Base-by-base conservation (phyloP, 257 asterid genomes). In the Penstemon newberryi region DNA sequence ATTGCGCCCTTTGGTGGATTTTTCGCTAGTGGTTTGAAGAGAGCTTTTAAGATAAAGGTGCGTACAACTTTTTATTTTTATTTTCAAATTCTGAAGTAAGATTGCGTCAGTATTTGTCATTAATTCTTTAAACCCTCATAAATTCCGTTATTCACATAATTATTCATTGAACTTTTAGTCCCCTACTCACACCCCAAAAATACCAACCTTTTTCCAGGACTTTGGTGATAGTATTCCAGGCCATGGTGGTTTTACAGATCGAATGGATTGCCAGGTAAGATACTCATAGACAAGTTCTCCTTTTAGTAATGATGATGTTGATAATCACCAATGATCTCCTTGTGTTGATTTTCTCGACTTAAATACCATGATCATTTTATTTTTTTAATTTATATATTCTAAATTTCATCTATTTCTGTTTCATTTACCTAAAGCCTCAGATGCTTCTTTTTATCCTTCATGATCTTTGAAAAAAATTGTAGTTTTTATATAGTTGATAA, bases 1-100 rank as follows among this genome's bases (percentile, higher is more conserved):
- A 89, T 91, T 12, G 97, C 97, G 52, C 97, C 97, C 8, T 91
- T 91, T 70, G 97, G 97, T 77, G 97, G 97, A 15, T 91, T 89
- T 75, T 91, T 91, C 18, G 97, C 96, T 5, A 91, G 97, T 76
- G 96, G 97, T 55, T 83, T 91, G 73, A 91, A 91, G 79, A 81
- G 96, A 75, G 96, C 97, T 53, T 89, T 91, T 73, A 89, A 91
- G 82, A 86, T 91, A 70, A 89, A 91, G 93, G 96, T 89, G 75
- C 11, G 13, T 39, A 56, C 33, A 25, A 2, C 33, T 25, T 25
- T 25, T 25, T 25, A 25, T 25, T 25, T 25, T 39, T 42, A 57
- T 52, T 61, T 11, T 44, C 36, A 15, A 38, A 42, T 11, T 39
- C 43, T 63, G 8, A 58, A 54, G 9, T 70, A 51, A 44, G 49